phyloP scores from a whole-genome alignment of 495 filamentous ascomycete genomes.

The Geoglossum glabrum region DNA sequence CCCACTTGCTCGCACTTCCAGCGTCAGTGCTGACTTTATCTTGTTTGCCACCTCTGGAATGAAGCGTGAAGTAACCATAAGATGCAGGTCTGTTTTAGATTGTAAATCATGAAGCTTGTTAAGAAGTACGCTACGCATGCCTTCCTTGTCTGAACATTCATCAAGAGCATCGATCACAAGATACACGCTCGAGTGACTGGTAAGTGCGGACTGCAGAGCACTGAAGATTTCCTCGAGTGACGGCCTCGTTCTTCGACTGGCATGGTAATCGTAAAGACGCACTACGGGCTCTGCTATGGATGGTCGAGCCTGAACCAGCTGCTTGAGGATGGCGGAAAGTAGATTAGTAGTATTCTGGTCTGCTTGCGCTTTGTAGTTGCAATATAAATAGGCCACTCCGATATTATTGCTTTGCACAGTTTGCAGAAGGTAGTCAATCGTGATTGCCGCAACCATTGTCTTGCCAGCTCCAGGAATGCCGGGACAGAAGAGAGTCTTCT shows the following conservation, averaged over 20 bases:
- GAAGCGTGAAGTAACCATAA: conserved; percentile 12
- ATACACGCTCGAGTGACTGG: not conserved
- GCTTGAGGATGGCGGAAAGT: too few relatives aligned
- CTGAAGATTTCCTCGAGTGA: too few relatives aligned
- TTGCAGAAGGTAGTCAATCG: not conserved
- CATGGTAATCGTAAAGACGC: too few relatives aligned
- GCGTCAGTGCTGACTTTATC: not conserved
- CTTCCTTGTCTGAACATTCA: not conserved
- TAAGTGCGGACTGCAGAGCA: not conserved
- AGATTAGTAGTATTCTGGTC: not conserved
- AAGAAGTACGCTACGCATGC: too few relatives aligned
- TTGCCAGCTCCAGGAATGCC: conserved; percentile 3
- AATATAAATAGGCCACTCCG: not conserved
- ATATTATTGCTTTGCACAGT: not conserved
- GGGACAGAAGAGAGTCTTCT: not conserved
- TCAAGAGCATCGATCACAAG: not conserved
- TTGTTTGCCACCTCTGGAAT: conserved; percentile 6
- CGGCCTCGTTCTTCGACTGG: too few relatives aligned
- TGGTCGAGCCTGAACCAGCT: too few relatives aligned
- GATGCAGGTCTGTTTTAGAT: not conserved
- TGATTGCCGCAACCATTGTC: not conserved
- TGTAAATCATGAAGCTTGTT: not conserved
- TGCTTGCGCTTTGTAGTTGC: not conserved
- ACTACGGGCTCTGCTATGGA: too few relatives aligned
- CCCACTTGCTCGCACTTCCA: conserved; percentile 10